Base-by-base conservation (phyloP, 345 rosid genomes). In the Cardiospermum halicacabum region DNA sequence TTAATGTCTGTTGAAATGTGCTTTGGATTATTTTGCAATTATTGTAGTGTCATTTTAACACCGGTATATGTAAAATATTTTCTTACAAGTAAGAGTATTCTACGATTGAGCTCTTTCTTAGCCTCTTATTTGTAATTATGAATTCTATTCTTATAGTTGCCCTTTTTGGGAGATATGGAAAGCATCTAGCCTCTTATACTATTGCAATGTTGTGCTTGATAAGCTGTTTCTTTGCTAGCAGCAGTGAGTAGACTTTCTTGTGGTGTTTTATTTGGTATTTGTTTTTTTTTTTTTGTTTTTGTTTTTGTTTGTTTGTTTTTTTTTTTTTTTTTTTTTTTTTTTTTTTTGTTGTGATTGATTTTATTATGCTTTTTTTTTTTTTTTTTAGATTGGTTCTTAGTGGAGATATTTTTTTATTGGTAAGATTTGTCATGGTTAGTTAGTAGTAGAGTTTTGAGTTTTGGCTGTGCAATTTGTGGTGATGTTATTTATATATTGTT, bases 151-250 rank as follows among this genome's bases (percentile, higher is more conserved):
- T 94, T 56, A 91, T 91, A 47, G 89, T 94, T 28, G 97, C 96
- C 25, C 86, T 94, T 64, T 91, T 97, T 12, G 83, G 92, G 67
- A 94, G 81, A 73, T 91, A 89, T 53, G 99, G 99, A 53, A 91
- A 83, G 74, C 95, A 97, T 32, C 75, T 94, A 40, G 97, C 93
- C 49, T 83, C 97, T 5, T 94, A 94, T 71, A 79, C 95, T 19
- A 83, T 91, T 51, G 97, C 97, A 5, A 94, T 91, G 97, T 89
- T 94, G 19, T 91, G 99, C 86, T 79, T 94, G 68, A 86, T 96
- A 69, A 94, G 99, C 22, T 94, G 99, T 69, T 94, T 94, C 95
- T 91, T 94, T 73, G 95, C 97, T 50, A 94, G 95, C 81, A 94
- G 97, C 64, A 93, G 98, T 93, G 67, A 90, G 97, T 82, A 42